Percentiles rank a stretch among this genome's conserved stretches.
Evolutionary conservation across 352 stramenopile species (phyloP).

Genomic region (Thraustochytrium striatum): DNA sequence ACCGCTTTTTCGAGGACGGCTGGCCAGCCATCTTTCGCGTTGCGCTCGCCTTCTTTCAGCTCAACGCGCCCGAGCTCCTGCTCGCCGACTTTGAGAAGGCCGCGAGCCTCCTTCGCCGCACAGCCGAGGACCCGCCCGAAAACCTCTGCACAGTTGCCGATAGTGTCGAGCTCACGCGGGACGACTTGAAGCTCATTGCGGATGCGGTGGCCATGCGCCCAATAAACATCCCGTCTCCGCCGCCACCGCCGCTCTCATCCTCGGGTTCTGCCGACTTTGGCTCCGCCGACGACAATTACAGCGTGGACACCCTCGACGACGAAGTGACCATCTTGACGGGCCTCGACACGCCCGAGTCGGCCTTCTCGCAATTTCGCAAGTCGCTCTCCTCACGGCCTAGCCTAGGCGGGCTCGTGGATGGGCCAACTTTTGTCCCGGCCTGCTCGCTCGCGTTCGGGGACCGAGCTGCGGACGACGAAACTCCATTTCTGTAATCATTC

Average conservation of each 20-base stretch:
- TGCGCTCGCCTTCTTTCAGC: conserved; percentile 29
- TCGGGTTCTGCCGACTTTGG: not conserved
- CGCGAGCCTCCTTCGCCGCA: not conserved
- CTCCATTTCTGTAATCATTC: no score
- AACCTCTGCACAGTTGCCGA: conserved; percentile 13
- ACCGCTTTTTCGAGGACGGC: conserved; percentile 33
- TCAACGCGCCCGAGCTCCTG: not conserved
- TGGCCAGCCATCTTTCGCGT: conserved; percentile 32
- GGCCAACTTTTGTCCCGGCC: no score
- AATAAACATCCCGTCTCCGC: no score
- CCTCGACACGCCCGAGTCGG: no score
- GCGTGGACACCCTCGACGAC: no score
- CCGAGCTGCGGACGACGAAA: no score
- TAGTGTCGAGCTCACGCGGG: not conserved
- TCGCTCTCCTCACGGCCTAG: no score
- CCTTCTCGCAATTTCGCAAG: no score
- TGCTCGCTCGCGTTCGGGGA: no score
- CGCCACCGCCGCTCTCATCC: no score
- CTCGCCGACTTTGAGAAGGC: conserved; percentile 27
- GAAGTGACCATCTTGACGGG: no score
- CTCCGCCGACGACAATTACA: not conserved
- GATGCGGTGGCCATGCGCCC: not conserved
- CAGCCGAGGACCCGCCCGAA: conserved; percentile 1
- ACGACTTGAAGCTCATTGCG: not conserved
- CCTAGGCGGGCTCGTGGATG: no score